phyloP scores from a whole-genome alignment of 495 filamentous ascomycete genomes.

The Viridothelium virens region DNA sequence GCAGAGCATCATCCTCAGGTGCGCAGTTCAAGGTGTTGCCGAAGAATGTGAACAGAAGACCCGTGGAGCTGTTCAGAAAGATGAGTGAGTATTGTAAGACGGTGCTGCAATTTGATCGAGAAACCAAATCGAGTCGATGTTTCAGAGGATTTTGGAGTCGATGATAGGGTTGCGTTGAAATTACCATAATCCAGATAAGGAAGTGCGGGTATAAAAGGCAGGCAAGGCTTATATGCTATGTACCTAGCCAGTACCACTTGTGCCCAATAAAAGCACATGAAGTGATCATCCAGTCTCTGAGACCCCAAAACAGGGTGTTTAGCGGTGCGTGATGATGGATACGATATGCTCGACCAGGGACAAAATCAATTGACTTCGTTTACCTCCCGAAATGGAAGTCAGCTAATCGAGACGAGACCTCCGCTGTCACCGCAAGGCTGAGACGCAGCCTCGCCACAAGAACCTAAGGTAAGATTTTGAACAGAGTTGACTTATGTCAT shows the following conservation, averaged over 20 bases:
- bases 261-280: neutral
- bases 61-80: neutral
- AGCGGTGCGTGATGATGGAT: neutral
- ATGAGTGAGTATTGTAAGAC: neutral
- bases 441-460: too few relatives aligned
- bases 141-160: neutral
- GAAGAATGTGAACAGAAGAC: neutral
- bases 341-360: neutral
- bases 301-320: too few relatives aligned
- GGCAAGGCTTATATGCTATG: neutral
- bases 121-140: neutral
- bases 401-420: neutral
- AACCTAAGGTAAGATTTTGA: too few relatives aligned
- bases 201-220: neutral
- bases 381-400: neutral
- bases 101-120: neutral
- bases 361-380: neutral
- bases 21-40: too few relatives aligned
- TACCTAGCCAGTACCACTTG: neutral
- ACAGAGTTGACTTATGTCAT: too few relatives aligned
- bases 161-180: neutral
- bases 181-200: neutral
- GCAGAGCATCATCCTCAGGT: neutral
- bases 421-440: too few relatives aligned
- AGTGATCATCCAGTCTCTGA: neutral